Percentiles rank a stretch among this genome's conserved stretches.
Conservation (phyloP, 140 eudicot genomes). For the Oenanthe javanica region DNA sequence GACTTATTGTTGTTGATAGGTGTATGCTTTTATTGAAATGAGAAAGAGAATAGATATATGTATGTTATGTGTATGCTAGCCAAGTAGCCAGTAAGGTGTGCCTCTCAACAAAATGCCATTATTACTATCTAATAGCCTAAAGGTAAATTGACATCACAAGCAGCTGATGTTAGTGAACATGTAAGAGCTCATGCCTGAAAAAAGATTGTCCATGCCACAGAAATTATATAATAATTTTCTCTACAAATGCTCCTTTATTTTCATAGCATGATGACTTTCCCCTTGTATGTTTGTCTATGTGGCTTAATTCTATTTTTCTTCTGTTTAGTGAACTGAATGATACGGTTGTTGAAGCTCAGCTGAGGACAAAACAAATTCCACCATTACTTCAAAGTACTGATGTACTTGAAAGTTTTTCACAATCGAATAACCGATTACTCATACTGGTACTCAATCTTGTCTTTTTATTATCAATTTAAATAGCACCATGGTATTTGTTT, state of each 20-base stretch:
- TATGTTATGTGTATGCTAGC: not conserved
- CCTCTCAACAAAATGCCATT: not conserved
- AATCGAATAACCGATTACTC: constrained; percentile 59
- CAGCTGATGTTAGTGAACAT: not conserved
- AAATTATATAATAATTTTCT: not conserved
- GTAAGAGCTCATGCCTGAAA: not conserved
- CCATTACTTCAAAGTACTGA: constrained; percentile 48
- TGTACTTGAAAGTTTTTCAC: constrained; percentile 37
- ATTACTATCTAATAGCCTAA: not conserved
- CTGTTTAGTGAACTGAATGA: constrained; percentile 67
- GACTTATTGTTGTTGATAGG: not conserved
- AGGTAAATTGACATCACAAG: not conserved
- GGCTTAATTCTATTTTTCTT: not conserved
- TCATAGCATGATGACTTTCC: not conserved
- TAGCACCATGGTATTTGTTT: not conserved
- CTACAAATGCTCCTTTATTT: not conserved
- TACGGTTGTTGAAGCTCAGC: constrained; percentile 76
- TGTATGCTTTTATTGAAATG: not conserved
- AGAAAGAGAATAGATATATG: not conserved
- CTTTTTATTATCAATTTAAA: not conserved
- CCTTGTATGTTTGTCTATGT: not conserved
- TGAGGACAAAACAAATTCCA: constrained; percentile 68
- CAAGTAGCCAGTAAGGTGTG: not conserved
- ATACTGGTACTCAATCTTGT: constrained; percentile 47
- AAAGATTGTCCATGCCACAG: not conserved